Evolutionary conservation across 169 alveolate species (phyloP).

Genomic region (Miamiensis avidus): DNA sequence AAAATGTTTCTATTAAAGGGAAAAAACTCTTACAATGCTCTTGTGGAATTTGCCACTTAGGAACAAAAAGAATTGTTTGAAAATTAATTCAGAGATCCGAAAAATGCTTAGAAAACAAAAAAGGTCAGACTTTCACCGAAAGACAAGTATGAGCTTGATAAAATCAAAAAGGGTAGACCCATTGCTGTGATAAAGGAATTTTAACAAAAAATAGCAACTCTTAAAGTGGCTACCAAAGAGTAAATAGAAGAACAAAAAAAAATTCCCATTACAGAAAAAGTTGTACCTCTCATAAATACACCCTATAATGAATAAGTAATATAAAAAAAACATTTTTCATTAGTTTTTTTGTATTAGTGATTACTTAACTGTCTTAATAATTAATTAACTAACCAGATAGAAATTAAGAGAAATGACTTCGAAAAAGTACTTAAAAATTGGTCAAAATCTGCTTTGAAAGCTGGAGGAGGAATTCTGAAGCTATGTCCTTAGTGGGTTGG

Average conservation of each 20-base stretch:
- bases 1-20: too few relatives aligned
- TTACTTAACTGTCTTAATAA: too few relatives aligned
- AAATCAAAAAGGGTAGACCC: background rate
- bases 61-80: background rate
- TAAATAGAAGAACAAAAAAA: background rate
- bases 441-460: background rate
- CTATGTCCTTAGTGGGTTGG: background rate
- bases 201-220: too few relatives aligned
- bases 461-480: background rate
- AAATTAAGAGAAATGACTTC: too few relatives aligned
- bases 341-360: background rate
- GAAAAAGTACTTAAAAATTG: background rate
- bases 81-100: background rate
- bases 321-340: background rate
- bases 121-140: background rate
- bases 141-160: background rate
- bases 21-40: too few relatives aligned
- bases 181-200: too few relatives aligned
- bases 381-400: background rate
- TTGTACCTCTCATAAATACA: background rate
- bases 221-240: background rate
- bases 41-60: background rate
- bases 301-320: background rate
- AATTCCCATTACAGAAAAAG: background rate
- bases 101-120: too few relatives aligned